These are phyloP conservation scores for Hanseniaspora occidentalis DNA, from an alignment of 805 yeast genomes.

Conservation along the genomic window DNA sequence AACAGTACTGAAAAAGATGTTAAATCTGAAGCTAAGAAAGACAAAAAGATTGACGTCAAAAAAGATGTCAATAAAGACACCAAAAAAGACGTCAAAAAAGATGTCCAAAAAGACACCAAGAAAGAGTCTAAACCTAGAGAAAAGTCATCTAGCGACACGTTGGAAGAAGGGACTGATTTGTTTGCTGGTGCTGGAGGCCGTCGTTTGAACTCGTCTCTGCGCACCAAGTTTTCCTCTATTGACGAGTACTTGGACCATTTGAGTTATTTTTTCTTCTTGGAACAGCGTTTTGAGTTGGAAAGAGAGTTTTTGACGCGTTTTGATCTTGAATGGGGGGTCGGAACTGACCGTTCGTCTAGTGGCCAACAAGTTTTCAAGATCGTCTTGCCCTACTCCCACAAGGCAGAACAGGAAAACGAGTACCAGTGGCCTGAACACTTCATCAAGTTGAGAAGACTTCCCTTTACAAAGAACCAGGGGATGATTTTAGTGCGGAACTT, in stretches of 20 bases:
- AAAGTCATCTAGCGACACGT: too few relatives aligned
- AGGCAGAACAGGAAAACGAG: too few relatives aligned
- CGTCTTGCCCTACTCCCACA: not conserved
- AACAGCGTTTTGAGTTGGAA: not conserved
- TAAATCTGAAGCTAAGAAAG: too few relatives aligned
- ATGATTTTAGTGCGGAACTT: slow-evolving; percentile 28
- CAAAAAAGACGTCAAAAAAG: too few relatives aligned
- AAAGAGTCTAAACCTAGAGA: too few relatives aligned
- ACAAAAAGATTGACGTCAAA: too few relatives aligned
- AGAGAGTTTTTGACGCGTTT: not conserved
- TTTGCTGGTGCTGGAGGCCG: too few relatives aligned
- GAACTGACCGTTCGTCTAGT: not conserved
- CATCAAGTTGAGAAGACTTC: slow-evolving; percentile 41
- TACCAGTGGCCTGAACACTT: slow-evolving; percentile 33
- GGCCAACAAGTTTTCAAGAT: not conserved
- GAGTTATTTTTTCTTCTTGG: not conserved
- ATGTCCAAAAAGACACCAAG: too few relatives aligned
- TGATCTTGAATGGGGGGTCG: not conserved
- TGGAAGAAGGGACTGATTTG: slow-evolving; percentile 11
- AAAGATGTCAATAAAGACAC: too few relatives aligned
- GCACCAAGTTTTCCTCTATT: slow-evolving; percentile 1
- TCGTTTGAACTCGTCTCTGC: too few relatives aligned
- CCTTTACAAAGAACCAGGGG: slow-evolving; percentile 48
- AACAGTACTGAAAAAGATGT: too few relatives aligned
- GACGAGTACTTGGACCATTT: slow-evolving; percentile 8